Percentiles rank a stretch among this genome's conserved stretches.
Evolutionary conservation across 768 basidiomycete species (phyloP).

Genomic region (Kwoniella mangroviensis): DNA sequence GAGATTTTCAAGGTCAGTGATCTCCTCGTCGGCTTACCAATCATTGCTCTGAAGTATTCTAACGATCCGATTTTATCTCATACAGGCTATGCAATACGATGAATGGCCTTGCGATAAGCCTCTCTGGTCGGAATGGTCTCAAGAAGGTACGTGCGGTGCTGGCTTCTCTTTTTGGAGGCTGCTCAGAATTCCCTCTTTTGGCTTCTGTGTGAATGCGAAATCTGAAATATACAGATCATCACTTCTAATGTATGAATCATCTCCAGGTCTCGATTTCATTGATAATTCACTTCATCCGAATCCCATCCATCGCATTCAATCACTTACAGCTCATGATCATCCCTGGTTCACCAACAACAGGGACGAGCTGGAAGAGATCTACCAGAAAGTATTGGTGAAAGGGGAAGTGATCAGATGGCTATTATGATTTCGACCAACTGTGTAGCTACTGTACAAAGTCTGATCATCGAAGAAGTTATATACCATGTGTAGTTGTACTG

Average conservation of each 20-base stretch:
- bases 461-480: too few relatives aligned
- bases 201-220: too few relatives aligned
- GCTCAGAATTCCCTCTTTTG: too few relatives aligned
- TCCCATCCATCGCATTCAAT: conserved; percentile 34
- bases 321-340: conserved; percentile 29
- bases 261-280: conserved; percentile 17
- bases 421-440: background rate
- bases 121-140: background rate
- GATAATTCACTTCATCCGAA: conserved; percentile 34
- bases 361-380: conserved; percentile 70
- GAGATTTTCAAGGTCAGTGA: background rate
- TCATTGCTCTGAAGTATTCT: background rate
- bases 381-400: conserved; percentile 61
- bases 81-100: background rate
- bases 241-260: too few relatives aligned
- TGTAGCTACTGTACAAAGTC: background rate
- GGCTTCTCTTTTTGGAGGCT: too few relatives aligned
- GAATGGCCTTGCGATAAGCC: background rate
- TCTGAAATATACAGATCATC: too few relatives aligned
- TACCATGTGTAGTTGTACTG: too few relatives aligned
- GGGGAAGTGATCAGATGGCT: conserved; percentile 6
- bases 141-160: too few relatives aligned
- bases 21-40: background rate
- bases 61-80: too few relatives aligned
- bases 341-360: conserved; percentile 63